A percentile compares a stretch with the other conserved stretches of the same genome.
Conservation (phyloP, 2,329 filamentous ascomycete species). For the Rhexocercosporidium sp. region DNA sequence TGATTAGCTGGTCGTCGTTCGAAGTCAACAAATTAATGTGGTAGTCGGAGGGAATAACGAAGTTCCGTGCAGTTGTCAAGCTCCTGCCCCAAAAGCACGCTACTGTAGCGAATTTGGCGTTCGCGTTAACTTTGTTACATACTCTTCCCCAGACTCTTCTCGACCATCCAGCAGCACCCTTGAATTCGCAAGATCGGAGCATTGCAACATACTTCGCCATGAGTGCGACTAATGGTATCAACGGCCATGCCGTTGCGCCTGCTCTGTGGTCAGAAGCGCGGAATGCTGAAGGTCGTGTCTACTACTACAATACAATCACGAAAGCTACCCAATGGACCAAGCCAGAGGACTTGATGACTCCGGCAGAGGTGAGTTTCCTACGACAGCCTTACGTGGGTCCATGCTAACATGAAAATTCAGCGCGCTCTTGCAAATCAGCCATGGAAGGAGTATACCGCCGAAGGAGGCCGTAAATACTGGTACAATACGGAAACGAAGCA, state of each 20-base stretch:
- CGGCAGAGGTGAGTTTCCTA: constrained; percentile 68
- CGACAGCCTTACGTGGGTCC: constrained; percentile 27
- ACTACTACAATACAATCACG: constrained; percentile 88
- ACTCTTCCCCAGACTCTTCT: not conserved
- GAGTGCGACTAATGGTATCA: constrained; percentile 40
- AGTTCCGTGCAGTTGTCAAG: not conserved
- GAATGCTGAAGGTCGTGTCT: constrained; percentile 80
- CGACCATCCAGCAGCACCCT: not conserved
- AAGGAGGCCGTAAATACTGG: constrained; percentile 92
- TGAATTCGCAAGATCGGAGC: not conserved
- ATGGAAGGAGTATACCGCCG: constrained; percentile 91
- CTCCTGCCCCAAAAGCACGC: not conserved
- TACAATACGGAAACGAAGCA: constrained; percentile 90
- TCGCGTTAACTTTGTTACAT: not conserved
- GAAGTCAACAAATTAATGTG: not conserved
- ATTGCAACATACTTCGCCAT: constrained; percentile 28
- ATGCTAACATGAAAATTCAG: constrained; percentile 49
- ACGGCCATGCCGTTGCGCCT: constrained; percentile 46
- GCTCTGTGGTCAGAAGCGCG: constrained; percentile 80
- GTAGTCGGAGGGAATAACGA: not conserved
- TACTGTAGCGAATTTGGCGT: not conserved
- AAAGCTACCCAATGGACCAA: constrained; percentile 95
- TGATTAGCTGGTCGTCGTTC: not conserved
- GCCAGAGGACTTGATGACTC: constrained; percentile 85
- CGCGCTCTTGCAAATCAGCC: constrained; percentile 81